A percentile compares a stretch with the other conserved stretches of the same genome.
Conservation (phyloP, 2,329 filamentous ascomycete species). For the Penicillium digitatum region DNA sequence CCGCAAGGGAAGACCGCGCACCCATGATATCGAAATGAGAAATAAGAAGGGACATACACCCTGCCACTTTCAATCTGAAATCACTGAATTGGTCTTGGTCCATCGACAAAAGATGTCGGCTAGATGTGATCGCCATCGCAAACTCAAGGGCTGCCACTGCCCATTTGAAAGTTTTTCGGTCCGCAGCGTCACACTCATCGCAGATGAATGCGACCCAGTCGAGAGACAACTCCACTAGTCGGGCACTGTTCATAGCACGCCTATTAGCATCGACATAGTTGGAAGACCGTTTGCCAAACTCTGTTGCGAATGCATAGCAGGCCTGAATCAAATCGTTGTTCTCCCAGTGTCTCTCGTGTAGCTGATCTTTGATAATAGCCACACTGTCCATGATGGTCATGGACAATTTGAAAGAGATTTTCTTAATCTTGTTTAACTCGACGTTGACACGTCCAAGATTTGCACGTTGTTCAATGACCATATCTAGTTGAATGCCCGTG, state of each 20-base stretch:
- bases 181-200: slow-evolving; percentile 89
- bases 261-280: slow-evolving; percentile 95
- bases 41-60: slow-evolving; percentile 95
- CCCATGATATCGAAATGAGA: slow-evolving; percentile 99
- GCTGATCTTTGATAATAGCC: slow-evolving; percentile 83
- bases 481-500: slow-evolving; percentile 80
- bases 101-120: slow-evolving; percentile 86
- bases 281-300: slow-evolving; percentile 92
- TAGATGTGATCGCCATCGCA: slow-evolving; percentile 93
- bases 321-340: slow-evolving; percentile 96
- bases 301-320: slow-evolving; percentile 97
- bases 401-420: slow-evolving; percentile 91
- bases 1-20: slow-evolving; percentile 84
- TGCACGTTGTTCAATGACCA: slow-evolving; percentile 85
- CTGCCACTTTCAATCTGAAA: slow-evolving; percentile 82
- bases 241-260: slow-evolving; percentile 94
- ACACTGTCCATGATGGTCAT: slow-evolving; percentile 99
- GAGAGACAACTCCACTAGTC: slow-evolving; percentile 84
- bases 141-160: slow-evolving; percentile 93
- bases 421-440: slow-evolving; percentile 88
- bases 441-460: slow-evolving; percentile 89
- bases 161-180: slow-evolving; percentile 96
- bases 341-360: slow-evolving; percentile 63
- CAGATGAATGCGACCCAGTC: slow-evolving; percentile 99
- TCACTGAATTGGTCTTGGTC: slow-evolving; percentile 81